Conservation (phyloP, 73 alveolate species). For the Paramecium caudatum region DNA sequence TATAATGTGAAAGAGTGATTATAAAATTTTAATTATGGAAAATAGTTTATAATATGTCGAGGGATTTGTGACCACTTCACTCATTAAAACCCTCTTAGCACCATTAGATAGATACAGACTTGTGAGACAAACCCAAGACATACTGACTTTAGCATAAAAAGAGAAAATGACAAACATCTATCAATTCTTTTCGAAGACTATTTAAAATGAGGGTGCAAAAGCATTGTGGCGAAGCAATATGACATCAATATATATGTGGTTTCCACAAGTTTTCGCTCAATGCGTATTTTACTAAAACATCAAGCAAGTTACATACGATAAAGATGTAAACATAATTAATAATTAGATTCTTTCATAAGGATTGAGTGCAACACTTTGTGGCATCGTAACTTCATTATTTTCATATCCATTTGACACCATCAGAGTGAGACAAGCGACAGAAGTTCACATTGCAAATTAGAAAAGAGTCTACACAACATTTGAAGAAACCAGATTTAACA, state of each 20-base stretch:
- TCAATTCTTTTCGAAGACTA: neutral
- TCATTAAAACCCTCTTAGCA: constrained; percentile 35
- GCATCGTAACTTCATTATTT: constrained; percentile 15
- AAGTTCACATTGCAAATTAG: neutral
- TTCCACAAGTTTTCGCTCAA: constrained; percentile 38
- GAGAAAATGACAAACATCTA: constrained; percentile 54
- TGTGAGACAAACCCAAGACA: constrained; percentile 44
- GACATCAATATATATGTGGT: constrained; percentile 55
- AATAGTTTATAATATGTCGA: neutral
- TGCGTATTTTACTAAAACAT: constrained; percentile 38
- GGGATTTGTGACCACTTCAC: constrained; percentile 23
- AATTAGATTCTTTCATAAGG: neutral
- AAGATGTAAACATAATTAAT: constrained; percentile 33
- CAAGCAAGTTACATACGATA: constrained; percentile 6
- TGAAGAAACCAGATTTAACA: constrained; percentile 17
- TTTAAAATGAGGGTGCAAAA: neutral
- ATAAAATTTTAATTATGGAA: neutral
- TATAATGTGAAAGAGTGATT: too few relatives aligned
- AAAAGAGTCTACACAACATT: constrained; percentile 32
- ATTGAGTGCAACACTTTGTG: constrained; percentile 42
- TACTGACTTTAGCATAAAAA: constrained; percentile 29
- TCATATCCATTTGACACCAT: constrained; percentile 55
- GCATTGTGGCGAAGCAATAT: constrained; percentile 42
- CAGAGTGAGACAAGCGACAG: constrained; percentile 67
- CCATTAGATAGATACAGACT: constrained; percentile 65